Evolutionary conservation across 2,329 filamentous ascomycete genomes (phyloP), one percentile per base, ranked within the genome.

Genomic region (Colletotrichum zoysiae): DNA sequence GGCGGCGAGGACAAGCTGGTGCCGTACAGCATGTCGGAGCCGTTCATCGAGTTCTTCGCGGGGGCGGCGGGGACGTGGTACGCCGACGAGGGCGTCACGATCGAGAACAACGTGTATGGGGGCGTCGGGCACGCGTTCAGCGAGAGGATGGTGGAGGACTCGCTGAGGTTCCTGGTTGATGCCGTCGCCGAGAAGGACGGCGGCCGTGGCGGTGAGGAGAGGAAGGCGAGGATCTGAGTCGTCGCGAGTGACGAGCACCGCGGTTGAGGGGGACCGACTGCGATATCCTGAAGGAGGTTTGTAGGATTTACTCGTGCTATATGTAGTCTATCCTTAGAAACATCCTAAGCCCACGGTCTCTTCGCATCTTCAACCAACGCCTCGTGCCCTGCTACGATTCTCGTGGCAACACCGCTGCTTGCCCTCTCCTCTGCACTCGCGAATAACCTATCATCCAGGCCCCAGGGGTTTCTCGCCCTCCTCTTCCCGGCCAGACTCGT

Each of bases 1-100:
- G 92, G 92, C 2, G 90, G 83, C 0, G 87, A 84, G 0, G 93
- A 96, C 77, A 90, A 90, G 76, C 81, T 95, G 4, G 93, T 96
- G 20, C 93, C 93, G 18, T 92, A 93, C 76, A 81, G 82, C 33
- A 87, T 85, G 66, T 86, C 86, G 4, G 83, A 87, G 77, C 85
- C 88, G 0, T 92, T 95, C 73, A 74, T 93, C 30, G 80, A 85
- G 0, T 88, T 90, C 73, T 81, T 96, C 67, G 89, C 90, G 77
- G 81, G 84, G 9, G 89, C 89, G 0, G 82, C 80, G 4, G 79
- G 77, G 2, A 79, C 80, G 8, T 91, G 85, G 86, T 91, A 84
- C 71, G 82, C 84, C 3, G 87, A 90, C 23, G 84, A 88, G 0
- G 81, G 82, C 0, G 81, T 93, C 2, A 82, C 83, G 46, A 78